These are phyloP conservation scores for Trametes versicolor DNA, from an alignment of 1,284 basidiomycete genomes.

Conservation along the genomic window DNA sequence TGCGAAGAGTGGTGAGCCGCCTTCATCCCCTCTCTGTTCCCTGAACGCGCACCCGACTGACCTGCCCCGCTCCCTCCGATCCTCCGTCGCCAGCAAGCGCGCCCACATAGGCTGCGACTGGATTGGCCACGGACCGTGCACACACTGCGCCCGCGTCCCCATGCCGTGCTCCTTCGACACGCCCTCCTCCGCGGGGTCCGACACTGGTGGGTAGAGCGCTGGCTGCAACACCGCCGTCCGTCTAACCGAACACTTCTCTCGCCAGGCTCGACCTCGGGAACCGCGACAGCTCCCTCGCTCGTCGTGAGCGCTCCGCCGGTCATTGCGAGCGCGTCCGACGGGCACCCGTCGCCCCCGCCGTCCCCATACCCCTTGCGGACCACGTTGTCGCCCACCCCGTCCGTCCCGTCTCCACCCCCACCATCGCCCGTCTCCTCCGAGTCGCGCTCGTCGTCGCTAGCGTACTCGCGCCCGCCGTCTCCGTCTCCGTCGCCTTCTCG, in stretches of 20 bases:
- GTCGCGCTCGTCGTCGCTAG: neutral
- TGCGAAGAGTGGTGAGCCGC: conserved; percentile 28
- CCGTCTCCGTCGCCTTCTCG: neutral
- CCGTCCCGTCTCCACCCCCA: neutral
- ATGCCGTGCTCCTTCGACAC: conserved; percentile 13
- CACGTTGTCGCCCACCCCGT: no score
- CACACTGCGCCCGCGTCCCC: conserved; percentile 15
- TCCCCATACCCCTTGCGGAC: neutral
- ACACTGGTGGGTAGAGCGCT: neutral
- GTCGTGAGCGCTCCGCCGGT: neutral
- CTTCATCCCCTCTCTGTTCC: neutral
- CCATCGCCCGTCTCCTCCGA: neutral
- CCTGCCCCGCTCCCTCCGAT: neutral
- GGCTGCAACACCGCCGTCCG: neutral
- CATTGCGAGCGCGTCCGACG: neutral
- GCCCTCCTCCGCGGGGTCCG: neutral
- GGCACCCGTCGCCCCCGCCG: neutral
- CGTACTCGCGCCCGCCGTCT: neutral
- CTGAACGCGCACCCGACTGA: neutral
- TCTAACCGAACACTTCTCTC: neutral
- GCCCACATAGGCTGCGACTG: conserved; percentile 29
- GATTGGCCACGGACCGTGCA: conserved; percentile 19
- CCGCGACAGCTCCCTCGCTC: neutral
- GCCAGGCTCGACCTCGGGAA: neutral
- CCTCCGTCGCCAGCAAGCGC: conserved; percentile 21